These are phyloP conservation scores for Prunella vulgaris DNA, from an alignment of 257 asterid genomes.

Conservation along the genomic window DNA sequence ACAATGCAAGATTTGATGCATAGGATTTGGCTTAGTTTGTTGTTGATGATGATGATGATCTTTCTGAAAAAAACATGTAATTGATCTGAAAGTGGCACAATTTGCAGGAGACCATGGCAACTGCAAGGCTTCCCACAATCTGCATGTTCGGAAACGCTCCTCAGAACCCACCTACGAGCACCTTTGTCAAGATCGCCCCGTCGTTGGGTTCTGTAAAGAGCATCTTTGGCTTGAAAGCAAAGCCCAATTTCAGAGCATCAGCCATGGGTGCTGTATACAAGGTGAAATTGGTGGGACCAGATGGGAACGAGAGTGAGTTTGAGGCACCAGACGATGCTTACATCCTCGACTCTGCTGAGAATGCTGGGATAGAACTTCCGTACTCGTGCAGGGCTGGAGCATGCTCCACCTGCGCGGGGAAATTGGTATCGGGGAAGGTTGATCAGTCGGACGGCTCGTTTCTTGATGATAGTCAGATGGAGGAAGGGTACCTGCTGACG, in stretches of 20 bases:
- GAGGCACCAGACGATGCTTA: conserved; percentile 61
- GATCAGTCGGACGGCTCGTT: conserved; percentile 83
- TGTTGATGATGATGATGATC: neutral
- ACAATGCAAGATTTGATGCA: too few relatives aligned
- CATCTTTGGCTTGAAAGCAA: conserved; percentile 50
- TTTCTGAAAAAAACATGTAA: neutral
- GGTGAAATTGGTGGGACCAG: conserved; percentile 60
- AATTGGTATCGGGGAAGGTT: conserved; percentile 45
- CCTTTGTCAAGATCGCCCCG: conserved; percentile 43
- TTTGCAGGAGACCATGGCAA: conserved; percentile 66
- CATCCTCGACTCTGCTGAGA: conserved; percentile 77
- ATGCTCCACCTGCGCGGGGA: conserved; percentile 91
- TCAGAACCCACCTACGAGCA: conserved; percentile 25
- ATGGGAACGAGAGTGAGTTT: conserved; percentile 51
- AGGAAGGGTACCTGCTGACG: conserved; percentile 57
- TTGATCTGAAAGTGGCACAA: neutral
- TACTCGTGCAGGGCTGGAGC: conserved; percentile 95
- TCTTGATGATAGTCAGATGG: conserved; percentile 53
- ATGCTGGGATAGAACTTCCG: conserved; percentile 68
- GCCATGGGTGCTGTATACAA: conserved; percentile 61
- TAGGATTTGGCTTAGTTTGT: neutral
- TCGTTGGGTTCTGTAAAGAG: conserved; percentile 45
- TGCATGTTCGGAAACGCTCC: conserved; percentile 42
- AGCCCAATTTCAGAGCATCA: conserved; percentile 40
- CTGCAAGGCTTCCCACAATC: conserved; percentile 42